These are phyloP conservation scores for Sporothrix mexicana DNA, from an alignment of 2,329 filamentous ascomycete species.

Conservation along the genomic window DNA sequence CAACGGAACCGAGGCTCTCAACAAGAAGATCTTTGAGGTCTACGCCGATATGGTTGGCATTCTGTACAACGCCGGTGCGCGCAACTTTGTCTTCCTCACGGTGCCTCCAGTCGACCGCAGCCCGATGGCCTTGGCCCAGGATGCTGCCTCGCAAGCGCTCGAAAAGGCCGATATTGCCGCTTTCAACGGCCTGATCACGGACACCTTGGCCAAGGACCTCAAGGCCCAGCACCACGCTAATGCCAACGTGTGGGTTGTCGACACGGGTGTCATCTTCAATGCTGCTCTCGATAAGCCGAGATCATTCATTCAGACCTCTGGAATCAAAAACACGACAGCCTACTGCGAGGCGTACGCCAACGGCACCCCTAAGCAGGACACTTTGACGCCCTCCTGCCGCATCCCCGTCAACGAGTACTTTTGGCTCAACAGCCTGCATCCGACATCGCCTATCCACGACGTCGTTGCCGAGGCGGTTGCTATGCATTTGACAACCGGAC, in stretches of 20 bases:
- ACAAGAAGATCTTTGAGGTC: slow-evolving; percentile 50
- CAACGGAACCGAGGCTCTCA: slow-evolving; percentile 51
- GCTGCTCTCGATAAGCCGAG: slow-evolving; percentile 50
- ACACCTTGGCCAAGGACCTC: slow-evolving; percentile 15
- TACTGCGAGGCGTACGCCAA: slow-evolving; percentile 62
- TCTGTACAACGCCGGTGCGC: slow-evolving; percentile 58
- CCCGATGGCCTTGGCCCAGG: slow-evolving; percentile 43
- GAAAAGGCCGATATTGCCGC: slow-evolving; percentile 40
- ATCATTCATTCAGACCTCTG: slow-evolving; percentile 54
- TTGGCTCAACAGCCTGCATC: slow-evolving; percentile 68
- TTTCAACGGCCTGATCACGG: slow-evolving; percentile 33
- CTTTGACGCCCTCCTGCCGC: slow-evolving; percentile 53
- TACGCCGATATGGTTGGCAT: slow-evolving; percentile 51
- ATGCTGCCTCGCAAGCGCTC: slow-evolving; percentile 38
- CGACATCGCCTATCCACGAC: slow-evolving; percentile 68
- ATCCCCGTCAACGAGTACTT: slow-evolving; percentile 66
- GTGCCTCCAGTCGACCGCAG: slow-evolving; percentile 59
- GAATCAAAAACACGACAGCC: slow-evolving; percentile 60
- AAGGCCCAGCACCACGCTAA: slow-evolving; percentile 22
- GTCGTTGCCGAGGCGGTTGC: slow-evolving; percentile 60
- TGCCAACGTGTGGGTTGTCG: slow-evolving; percentile 44
- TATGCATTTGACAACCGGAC: slow-evolving; percentile 47
- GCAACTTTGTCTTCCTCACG: slow-evolving; percentile 65
- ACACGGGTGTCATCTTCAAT: slow-evolving; percentile 52
- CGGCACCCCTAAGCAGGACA: slow-evolving; percentile 52